Evolutionary conservation across 164 flowering plant genomes (phyloP), one percentile per base, ranked within the genome.

Genomic region (Tinospora cordifolia): DNA sequence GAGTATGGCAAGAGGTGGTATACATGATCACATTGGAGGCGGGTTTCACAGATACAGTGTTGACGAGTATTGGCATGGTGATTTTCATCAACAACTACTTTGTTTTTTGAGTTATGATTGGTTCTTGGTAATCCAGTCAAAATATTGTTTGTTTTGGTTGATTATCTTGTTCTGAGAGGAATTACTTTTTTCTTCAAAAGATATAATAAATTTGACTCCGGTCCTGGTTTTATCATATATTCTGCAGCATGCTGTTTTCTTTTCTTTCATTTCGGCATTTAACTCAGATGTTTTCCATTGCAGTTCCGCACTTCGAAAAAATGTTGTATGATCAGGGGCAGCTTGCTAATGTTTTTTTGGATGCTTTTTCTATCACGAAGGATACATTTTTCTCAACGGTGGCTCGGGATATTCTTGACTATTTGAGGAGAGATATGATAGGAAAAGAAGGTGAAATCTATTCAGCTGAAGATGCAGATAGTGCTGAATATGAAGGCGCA

Each of bases 241-340:
- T 21, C 13, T 24, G 11, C 12, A 11, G 39, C 11, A 14, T 44
- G 10, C 63, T 74, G 17, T 38, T 17, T 17, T 51, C 10, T 22
- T 54, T 1, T 11, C 59, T 65, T 26, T 47, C 58, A 26, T 13
- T 57, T 62, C 70, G 36, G 15, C 39, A 40, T 17, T 67, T 58
- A 65, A 51, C 26, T 26, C 14, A 24, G 44, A 24, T 25, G 22
- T 57, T 6, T 25, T 69, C 39, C 39, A 57, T 74, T 85, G 86
- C 94, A 93, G 98, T 93, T 81, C 98, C 98, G 59, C 98, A 93
- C 79, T 93, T 93, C 76, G 98, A 93, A 81, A 93, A 93, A 74
- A 93, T 93, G 98, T 78, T 93, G 78, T 93, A 93, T 71, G 98
- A 93, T 79, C 98, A 93, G 74, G 98, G 97, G 64, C 98, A 93